Percentiles rank a stretch among this genome's conserved stretches.
phyloP scores from a whole-genome alignment of 2,329 filamentous ascomycete genomes.

The Endothia cerciana region DNA sequence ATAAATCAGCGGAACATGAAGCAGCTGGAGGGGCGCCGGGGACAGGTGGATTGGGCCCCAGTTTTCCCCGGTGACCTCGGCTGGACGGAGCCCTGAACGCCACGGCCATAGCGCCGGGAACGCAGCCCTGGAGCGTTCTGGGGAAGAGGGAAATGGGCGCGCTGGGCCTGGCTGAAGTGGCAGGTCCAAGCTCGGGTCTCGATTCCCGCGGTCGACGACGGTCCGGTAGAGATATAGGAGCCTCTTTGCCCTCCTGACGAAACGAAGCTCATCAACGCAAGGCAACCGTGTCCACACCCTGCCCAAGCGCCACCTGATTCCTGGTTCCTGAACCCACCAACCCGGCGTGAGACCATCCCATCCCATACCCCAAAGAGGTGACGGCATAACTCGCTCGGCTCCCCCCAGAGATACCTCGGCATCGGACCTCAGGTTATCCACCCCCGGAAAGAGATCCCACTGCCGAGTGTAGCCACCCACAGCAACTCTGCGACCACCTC shows the following conservation, averaged over 20 bases:
- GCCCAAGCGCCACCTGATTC: no score
- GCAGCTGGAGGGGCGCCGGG: background rate
- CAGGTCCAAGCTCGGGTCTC: background rate
- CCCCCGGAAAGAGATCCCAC: conserved; percentile 13
- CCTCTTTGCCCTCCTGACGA: background rate
- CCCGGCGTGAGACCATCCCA: background rate
- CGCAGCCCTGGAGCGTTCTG: conserved; percentile 2
- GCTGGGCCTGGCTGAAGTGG: background rate
- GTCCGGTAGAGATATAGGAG: background rate
- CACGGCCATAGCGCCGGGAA: background rate
- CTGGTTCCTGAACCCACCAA: background rate
- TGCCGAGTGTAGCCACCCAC: conserved; percentile 23
- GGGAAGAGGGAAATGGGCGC: background rate
- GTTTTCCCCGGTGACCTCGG: conserved; percentile 24
- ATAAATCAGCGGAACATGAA: background rate
- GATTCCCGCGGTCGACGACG: background rate
- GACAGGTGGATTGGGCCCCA: background rate
- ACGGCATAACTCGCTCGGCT: conserved; percentile 8
- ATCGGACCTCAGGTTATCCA: conserved; percentile 17
- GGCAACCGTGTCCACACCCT: background rate
- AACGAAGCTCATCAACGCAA: background rate
- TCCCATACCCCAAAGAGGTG: conserved; percentile 2
- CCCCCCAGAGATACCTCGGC: conserved; percentile 25
- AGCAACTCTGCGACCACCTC: background rate
- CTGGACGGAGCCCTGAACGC: conserved; percentile 19